Conservation (phyloP, 495 filamentous ascomycete genomes). For the Neurospora discreta region DNA sequence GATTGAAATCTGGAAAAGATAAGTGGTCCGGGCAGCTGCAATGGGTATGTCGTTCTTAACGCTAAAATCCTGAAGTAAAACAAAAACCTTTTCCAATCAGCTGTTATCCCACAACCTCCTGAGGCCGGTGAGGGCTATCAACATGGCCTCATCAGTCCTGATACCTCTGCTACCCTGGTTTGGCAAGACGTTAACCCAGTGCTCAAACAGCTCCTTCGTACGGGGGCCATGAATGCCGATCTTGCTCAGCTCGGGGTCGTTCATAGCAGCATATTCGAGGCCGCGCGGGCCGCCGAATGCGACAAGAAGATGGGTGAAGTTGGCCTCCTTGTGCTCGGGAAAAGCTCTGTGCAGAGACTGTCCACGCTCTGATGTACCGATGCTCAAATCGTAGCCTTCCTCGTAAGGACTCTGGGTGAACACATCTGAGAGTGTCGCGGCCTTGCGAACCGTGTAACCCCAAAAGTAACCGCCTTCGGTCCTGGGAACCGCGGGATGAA, state of each 20-base stretch:
- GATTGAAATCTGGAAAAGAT: neutral
- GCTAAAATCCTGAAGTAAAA: neutral
- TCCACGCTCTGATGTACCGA: slow-evolving; percentile 69
- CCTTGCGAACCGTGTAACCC: slow-evolving; percentile 56
- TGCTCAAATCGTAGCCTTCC: slow-evolving; percentile 54
- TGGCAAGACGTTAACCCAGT: slow-evolving; percentile 64
- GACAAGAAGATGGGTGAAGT: slow-evolving; percentile 56
- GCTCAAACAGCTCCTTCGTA: slow-evolving; percentile 58
- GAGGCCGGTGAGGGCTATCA: slow-evolving; percentile 53
- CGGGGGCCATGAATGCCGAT: slow-evolving; percentile 43
- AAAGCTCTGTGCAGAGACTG: slow-evolving; percentile 36
- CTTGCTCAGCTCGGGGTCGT: slow-evolving; percentile 47
- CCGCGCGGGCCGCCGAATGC: slow-evolving; percentile 65
- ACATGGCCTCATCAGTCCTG: slow-evolving; percentile 67
- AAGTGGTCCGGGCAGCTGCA: neutral
- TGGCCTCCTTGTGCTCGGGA: slow-evolving; percentile 27
- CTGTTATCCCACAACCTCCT: slow-evolving; percentile 39
- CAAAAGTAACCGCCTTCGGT: slow-evolving; percentile 64
- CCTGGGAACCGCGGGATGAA: slow-evolving; percentile 49
- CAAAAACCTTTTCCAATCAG: slow-evolving; percentile 2
- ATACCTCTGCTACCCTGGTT: slow-evolving; percentile 68
- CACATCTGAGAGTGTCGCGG: slow-evolving; percentile 47
- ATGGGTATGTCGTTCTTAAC: neutral
- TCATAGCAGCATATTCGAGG: slow-evolving; percentile 55
- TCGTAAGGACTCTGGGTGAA: slow-evolving; percentile 54